phyloP scores from a whole-genome alignment of 2,329 filamentous ascomycete species.

The Phialemonium atrogriseum region DNA sequence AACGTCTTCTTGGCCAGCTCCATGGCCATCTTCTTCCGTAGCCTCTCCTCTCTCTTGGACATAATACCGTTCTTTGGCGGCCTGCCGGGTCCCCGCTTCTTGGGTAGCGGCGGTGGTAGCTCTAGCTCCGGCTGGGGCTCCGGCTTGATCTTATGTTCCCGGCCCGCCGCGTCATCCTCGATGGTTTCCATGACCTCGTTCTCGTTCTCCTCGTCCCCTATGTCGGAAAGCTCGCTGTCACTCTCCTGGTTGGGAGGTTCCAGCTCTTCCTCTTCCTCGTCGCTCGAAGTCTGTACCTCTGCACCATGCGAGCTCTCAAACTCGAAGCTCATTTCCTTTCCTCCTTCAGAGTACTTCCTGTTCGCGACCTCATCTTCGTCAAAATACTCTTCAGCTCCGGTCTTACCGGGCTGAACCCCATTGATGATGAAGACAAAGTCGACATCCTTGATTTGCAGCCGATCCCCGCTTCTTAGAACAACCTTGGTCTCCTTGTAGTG shows the following conservation, averaged over 20 bases:
- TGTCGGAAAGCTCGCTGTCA: conserved; percentile 21
- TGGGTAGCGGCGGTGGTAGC: conserved; percentile 39
- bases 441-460: conserved; percentile 66
- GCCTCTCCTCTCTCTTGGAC: conserved; percentile 65
- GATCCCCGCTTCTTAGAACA: conserved; percentile 53
- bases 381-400: conserved; percentile 46
- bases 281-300: conserved; percentile 47
- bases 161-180: conserved; percentile 16
- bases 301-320: conserved; percentile 57
- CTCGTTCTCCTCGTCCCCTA: conserved; percentile 18
- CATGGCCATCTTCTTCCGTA: conserved; percentile 51
- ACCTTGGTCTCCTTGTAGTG: conserved; percentile 48
- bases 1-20: conserved; percentile 44
- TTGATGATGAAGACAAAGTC: conserved; percentile 62
- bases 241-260: conserved; percentile 17
- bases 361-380: conserved; percentile 39
- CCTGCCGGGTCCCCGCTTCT: conserved; percentile 68
- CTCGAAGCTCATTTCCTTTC: conserved; percentile 66
- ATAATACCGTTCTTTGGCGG: conserved; percentile 78
- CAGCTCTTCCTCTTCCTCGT: conserved; percentile 28
- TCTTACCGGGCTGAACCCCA: conserved; percentile 47
- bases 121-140: conserved; percentile 17
- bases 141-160: conserved; percentile 9
- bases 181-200: conserved; percentile 23
- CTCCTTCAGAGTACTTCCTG: conserved; percentile 44